Evolutionary conservation across 768 basidiomycete genomes (phyloP).

Genomic region (Crepidotus variabilis): DNA sequence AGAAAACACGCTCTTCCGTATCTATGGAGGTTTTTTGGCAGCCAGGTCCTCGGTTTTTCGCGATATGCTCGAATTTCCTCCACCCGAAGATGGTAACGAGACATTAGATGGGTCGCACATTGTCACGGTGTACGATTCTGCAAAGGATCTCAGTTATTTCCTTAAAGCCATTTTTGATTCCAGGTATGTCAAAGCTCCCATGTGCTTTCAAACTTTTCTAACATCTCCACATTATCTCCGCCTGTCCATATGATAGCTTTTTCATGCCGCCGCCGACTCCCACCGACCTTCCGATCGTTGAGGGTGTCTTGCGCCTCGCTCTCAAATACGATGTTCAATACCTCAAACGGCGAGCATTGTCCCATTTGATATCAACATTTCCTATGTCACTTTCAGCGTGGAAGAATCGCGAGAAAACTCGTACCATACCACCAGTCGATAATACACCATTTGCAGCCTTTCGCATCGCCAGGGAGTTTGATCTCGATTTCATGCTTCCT

Average conservation of each 20-base stretch:
- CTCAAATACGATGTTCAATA: conserved; percentile 35
- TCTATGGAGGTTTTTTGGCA: conserved; percentile 32
- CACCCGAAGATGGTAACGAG: conserved; percentile 23
- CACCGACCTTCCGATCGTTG: conserved; percentile 26
- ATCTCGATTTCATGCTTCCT: conserved; percentile 31
- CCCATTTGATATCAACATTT: conserved; percentile 32
- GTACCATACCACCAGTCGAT: conserved; percentile 34
- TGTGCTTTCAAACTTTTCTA: background rate
- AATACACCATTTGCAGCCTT: conserved; percentile 37
- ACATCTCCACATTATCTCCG: background rate
- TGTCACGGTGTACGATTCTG: conserved; percentile 30
- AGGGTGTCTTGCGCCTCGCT: conserved; percentile 32
- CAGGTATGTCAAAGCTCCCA: conserved; percentile 18
- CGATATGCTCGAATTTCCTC: conserved; percentile 36
- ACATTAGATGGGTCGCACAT: conserved; percentile 27
- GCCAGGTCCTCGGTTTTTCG: conserved; percentile 32
- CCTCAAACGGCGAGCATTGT: conserved; percentile 29
- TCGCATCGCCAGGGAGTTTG: conserved; percentile 28
- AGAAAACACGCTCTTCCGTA: conserved; percentile 28
- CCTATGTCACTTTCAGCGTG: conserved; percentile 30
- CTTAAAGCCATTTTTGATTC: conserved; percentile 33
- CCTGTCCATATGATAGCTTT: conserved; percentile 17
- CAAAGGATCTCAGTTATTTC: conserved; percentile 29
- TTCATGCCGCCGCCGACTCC: conserved; percentile 30
- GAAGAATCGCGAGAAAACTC: conserved; percentile 26